A percentile compares a stretch with the other conserved stretches of the same genome.
Evolutionary conservation across 345 rosid genomes (phyloP).

Genomic region (Trapa incisa): DNA sequence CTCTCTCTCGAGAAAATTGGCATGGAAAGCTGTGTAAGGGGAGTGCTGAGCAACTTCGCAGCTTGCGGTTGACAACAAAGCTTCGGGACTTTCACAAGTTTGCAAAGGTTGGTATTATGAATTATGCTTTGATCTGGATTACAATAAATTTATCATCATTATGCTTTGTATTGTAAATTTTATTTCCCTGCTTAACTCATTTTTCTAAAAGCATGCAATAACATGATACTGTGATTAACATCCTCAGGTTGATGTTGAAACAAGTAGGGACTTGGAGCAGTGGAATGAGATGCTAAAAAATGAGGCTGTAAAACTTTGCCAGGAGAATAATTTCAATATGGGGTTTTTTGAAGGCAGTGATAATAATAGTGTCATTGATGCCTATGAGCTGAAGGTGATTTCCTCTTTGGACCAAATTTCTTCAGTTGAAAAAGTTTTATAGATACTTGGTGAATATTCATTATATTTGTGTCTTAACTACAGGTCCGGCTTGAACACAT

Average conservation of each 20-base stretch:
- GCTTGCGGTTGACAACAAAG: conserved; percentile 74
- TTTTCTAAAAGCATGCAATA: neutral
- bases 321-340: conserved; percentile 80
- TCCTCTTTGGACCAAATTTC: neutral
- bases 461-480: conserved; percentile 1
- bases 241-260: conserved; percentile 67
- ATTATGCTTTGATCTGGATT: neutral
- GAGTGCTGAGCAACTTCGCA: conserved; percentile 54
- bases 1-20: conserved; percentile 65
- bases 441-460: neutral
- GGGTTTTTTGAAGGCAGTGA: conserved; percentile 94
- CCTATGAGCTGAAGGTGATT: conserved; percentile 93
- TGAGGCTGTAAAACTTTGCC: conserved; percentile 79
- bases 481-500: conserved; percentile 97
- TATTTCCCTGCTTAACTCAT: neutral
- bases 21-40: conserved; percentile 53
- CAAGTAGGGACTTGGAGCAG: conserved; percentile 86
- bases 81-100: conserved; percentile 89
- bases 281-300: conserved; percentile 91
- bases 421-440: neutral
- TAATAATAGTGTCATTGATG: conserved; percentile 66
- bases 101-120: conserved; percentile 61
- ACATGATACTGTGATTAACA: neutral
- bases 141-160: neutral
- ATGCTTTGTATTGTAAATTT: neutral